Conservation (phyloP, 352 stramenopile genomes). For the Pythium pyrilobum region DNA sequence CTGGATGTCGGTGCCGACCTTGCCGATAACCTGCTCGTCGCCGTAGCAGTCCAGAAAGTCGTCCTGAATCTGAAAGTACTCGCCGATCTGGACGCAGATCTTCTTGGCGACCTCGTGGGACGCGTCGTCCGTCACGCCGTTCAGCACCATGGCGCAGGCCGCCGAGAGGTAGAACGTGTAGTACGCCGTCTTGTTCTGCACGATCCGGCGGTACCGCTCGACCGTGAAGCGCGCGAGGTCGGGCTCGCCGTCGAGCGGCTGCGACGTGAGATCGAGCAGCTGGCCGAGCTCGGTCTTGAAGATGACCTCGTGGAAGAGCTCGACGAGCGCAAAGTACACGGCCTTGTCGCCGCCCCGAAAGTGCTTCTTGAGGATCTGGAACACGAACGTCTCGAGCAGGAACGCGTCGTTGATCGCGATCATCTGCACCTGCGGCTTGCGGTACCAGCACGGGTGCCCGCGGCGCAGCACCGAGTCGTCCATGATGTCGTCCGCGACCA, state of each 20-base stretch:
- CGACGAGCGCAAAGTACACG: slow-evolving; percentile 92
- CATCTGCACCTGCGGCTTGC: slow-evolving; percentile 80
- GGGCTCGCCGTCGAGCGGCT: slow-evolving; percentile 72
- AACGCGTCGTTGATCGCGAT: slow-evolving; percentile 98
- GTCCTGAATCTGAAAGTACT: slow-evolving; percentile 99
- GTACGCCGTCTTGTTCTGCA: slow-evolving; percentile 99
- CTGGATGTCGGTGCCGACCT: slow-evolving; percentile 98
- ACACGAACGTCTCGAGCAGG: slow-evolving; percentile 92
- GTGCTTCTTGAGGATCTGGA: slow-evolving; percentile 86
- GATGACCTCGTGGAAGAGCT: slow-evolving; percentile 95
- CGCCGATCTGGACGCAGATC: slow-evolving; percentile 96
- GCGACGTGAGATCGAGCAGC: slow-evolving; percentile 87
- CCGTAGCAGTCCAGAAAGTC: slow-evolving; percentile 99
- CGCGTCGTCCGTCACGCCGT: slow-evolving; percentile 72
- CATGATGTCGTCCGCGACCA: slow-evolving; percentile 99
- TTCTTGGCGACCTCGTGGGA: slow-evolving; percentile 84
- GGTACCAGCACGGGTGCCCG: slow-evolving; percentile 97
- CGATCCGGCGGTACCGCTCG: slow-evolving; percentile 91
- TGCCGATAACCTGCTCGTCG: slow-evolving; percentile 90
- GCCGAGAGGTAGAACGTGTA: slow-evolving; percentile 99
- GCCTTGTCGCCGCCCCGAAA: slow-evolving; percentile 63
- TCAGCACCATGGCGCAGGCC: slow-evolving; percentile 88
- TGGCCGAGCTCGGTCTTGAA: slow-evolving; percentile 97
- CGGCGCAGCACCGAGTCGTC: slow-evolving; percentile 94
- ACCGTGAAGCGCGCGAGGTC: slow-evolving; percentile 93